These are phyloP conservation scores for Phytopythium litorale DNA, from an alignment of 352 stramenopile genomes.

Conservation along the genomic window DNA sequence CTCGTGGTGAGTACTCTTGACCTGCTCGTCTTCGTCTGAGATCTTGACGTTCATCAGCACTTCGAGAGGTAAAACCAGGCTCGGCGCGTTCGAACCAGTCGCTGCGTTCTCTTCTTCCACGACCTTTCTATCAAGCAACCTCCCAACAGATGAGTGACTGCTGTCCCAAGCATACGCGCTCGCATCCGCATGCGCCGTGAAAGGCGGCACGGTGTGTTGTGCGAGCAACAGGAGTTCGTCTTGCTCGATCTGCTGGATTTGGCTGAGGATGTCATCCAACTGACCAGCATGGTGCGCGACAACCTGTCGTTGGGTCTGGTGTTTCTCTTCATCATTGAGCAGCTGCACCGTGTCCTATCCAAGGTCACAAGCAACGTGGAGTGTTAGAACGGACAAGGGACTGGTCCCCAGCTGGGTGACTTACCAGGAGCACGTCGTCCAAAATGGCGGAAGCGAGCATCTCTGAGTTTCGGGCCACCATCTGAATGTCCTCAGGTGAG, in stretches of 20 bases:
- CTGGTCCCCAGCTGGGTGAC: not conserved
- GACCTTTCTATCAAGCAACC: not conserved
- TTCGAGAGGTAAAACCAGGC: conserved; percentile 26
- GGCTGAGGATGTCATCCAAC: conserved; percentile 44
- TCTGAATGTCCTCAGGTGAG: conserved; percentile 25
- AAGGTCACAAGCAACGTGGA: not conserved
- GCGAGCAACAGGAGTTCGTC: conserved; percentile 32
- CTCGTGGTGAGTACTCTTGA: not conserved
- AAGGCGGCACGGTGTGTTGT: conserved; percentile 14
- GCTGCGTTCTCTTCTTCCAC: not conserved
- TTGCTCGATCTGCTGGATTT: conserved; percentile 45
- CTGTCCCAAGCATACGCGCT: not conserved
- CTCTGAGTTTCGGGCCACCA: conserved; percentile 46
- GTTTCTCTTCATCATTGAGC: conserved; percentile 50
- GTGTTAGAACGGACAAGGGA: not conserved
- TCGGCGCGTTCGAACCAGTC: conserved; percentile 8
- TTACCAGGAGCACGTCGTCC: conserved; percentile 60
- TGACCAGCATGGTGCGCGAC: conserved; percentile 23
- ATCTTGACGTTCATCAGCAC: conserved; percentile 47
- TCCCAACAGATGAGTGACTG: not conserved
- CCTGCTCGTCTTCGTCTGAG: not conserved
- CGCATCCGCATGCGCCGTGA: not conserved
- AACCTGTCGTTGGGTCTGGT: conserved; percentile 19
- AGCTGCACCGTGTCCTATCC: conserved; percentile 52
- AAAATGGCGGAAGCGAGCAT: conserved; percentile 49